Evolutionary conservation across 2,329 filamentous ascomycete species (phyloP).

Genomic region (Fusarium liriodendri): DNA sequence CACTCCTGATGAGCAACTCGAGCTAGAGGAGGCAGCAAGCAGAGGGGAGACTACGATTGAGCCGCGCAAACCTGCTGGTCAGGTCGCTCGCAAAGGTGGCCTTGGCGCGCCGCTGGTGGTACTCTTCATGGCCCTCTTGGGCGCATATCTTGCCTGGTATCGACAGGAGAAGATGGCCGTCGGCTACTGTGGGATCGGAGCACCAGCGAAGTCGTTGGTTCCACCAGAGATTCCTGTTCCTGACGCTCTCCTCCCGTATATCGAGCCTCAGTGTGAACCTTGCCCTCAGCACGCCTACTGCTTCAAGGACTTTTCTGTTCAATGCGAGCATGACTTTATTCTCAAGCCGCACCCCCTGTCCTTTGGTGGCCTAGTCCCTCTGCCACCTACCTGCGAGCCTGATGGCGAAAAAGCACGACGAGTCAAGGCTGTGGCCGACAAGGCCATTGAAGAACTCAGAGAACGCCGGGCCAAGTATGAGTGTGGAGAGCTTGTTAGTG

Average conservation of each 20-base stretch:
- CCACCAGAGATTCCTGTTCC: conserved; percentile 69
- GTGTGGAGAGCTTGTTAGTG: conserved; percentile 78
- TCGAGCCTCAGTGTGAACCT: conserved; percentile 86
- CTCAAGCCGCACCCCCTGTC: conserved; percentile 86
- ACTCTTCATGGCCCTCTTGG: conserved; percentile 75
- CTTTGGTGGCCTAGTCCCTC: conserved; percentile 81
- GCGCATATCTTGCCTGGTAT: conserved; percentile 84
- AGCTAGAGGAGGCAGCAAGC: conserved; percentile 75
- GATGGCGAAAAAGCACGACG: conserved; percentile 92
- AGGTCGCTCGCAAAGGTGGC: conserved; percentile 54
- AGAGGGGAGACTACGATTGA: conserved; percentile 61
- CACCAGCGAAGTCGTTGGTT: conserved; percentile 64
- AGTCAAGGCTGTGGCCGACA: conserved; percentile 88
- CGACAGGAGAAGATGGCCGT: conserved; percentile 96
- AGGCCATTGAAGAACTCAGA: conserved; percentile 86
- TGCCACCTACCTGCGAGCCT: conserved; percentile 92
- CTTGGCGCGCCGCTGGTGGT: conserved; percentile 76
- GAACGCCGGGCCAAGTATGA: conserved; percentile 90
- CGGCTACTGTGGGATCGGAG: conserved; percentile 91
- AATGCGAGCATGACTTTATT: conserved; percentile 89
- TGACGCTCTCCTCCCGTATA: conserved; percentile 74
- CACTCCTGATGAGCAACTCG: conserved; percentile 88
- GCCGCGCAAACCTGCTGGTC: conserved; percentile 55
- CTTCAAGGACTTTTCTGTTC: conserved; percentile 79
- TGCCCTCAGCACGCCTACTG: conserved; percentile 94